A percentile compares a stretch with the other conserved stretches of the same genome.
Evolutionary conservation across 768 basidiomycete genomes (phyloP).

Genomic region (Mrakia gelida): DNA sequence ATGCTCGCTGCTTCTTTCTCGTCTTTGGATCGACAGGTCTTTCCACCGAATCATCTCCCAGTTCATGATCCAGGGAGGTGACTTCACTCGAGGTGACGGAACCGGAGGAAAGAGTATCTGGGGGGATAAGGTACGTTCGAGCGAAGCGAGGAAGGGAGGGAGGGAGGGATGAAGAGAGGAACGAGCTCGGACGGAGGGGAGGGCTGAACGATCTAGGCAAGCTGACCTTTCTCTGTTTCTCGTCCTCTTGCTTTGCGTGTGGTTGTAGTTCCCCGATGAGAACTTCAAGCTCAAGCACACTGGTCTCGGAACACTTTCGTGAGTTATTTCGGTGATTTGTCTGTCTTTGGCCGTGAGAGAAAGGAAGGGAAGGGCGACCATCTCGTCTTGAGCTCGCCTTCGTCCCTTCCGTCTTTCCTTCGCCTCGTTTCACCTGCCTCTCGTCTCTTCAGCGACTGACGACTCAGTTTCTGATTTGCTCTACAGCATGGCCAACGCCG

Average conservation of each 20-base stretch:
- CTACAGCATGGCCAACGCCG: slow-evolving; percentile 81
- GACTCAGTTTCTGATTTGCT: no score
- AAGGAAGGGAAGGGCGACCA: no score
- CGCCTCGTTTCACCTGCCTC: background rate
- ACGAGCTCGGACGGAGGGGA: background rate
- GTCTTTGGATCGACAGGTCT: no score
- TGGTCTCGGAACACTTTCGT: slow-evolving; percentile 56
- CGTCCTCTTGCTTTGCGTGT: background rate
- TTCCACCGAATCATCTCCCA: slow-evolving; percentile 76
- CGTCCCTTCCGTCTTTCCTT: background rate
- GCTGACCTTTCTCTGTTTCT: background rate
- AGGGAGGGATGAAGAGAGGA: background rate
- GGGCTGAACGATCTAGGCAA: background rate
- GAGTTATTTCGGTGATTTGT: background rate
- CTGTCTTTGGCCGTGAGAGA: no score
- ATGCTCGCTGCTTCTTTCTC: no score
- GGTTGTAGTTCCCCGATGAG: slow-evolving; percentile 75
- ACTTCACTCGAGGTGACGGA: slow-evolving; percentile 61
- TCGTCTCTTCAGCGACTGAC: background rate
- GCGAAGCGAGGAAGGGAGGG: no score
- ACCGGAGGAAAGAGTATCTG: slow-evolving; percentile 43
- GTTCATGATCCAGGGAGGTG: slow-evolving; percentile 56
- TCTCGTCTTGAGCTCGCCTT: no score
- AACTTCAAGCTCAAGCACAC: slow-evolving; percentile 98
- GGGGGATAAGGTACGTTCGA: slow-evolving; percentile 29